A percentile compares a stretch with the other conserved stretches of the same genome.
These are phyloP conservation scores for Cryphonectria radicalis DNA, from an alignment of 2,329 filamentous ascomycete species.

Conservation along the genomic window DNA sequence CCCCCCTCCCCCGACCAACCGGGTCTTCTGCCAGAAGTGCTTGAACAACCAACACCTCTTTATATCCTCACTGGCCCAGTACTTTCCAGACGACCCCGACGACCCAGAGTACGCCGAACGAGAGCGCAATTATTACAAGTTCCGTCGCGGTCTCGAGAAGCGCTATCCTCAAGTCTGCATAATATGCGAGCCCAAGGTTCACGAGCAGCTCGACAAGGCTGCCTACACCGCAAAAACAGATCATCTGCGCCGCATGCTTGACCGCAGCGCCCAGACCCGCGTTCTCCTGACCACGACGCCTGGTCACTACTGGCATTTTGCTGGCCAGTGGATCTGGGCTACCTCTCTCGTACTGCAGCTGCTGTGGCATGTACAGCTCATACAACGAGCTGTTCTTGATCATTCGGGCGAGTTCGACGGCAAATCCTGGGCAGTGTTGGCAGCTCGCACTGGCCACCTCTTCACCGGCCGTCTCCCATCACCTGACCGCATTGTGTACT, in stretches of 20 bases:
- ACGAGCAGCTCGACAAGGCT: slow-evolving; percentile 68
- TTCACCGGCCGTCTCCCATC: slow-evolving; percentile 47
- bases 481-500: slow-evolving; percentile 47
- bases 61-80: slow-evolving; percentile 76
- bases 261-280: slow-evolving; percentile 58
- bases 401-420: slow-evolving; percentile 28
- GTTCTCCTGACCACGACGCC: slow-evolving; percentile 44
- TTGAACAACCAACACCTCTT: slow-evolving; percentile 88
- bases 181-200: slow-evolving; percentile 76
- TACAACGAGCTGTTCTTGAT: slow-evolving; percentile 36
- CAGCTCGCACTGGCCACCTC: slow-evolving; percentile 15
- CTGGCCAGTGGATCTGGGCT: slow-evolving; percentile 54
- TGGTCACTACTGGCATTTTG: slow-evolving; percentile 48
- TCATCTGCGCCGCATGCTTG: slow-evolving; percentile 74
- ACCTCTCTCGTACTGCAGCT: slow-evolving; percentile 51
- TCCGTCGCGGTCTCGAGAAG: slow-evolving; percentile 73
- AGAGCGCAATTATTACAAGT: slow-evolving; percentile 71
- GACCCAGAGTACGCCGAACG: slow-evolving; percentile 72
- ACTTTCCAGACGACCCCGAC: slow-evolving; percentile 67
- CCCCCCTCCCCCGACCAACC: slow-evolving; percentile 41
- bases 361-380: slow-evolving; percentile 52
- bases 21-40: slow-evolving; percentile 74
- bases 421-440: slow-evolving; percentile 29
- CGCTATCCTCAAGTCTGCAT: slow-evolving; percentile 89
- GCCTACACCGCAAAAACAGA: slow-evolving; percentile 86